Evolutionary conservation across 1,284 basidiomycete genomes (phyloP).

Genomic region (Trichosporon faecale): DNA sequence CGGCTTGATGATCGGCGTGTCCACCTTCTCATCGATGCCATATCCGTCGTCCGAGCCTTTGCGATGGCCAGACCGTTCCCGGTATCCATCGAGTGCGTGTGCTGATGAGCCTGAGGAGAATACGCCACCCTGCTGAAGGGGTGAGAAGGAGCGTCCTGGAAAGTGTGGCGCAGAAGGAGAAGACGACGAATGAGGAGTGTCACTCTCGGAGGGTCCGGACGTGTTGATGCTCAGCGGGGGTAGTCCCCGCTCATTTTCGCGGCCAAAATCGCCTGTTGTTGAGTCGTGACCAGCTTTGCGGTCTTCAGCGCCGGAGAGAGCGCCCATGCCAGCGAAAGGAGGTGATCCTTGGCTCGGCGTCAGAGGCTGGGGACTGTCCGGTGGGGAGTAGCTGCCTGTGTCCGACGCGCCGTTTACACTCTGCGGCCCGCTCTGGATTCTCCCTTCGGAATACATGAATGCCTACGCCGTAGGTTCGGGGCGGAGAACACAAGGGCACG

Average conservation of each 20-base stretch:
- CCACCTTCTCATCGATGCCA: neutral
- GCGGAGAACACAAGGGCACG: neutral
- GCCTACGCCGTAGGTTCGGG: neutral
- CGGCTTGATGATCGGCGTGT: neutral
- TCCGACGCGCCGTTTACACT: slow-evolving; percentile 9
- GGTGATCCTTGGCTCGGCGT: neutral
- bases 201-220: neutral
- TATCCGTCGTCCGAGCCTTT: slow-evolving; percentile 1
- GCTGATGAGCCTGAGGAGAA: slow-evolving; percentile 4
- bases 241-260: neutral
- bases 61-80: neutral
- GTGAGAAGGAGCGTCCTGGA: neutral
- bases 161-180: neutral
- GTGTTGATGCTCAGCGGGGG: neutral
- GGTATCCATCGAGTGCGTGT: neutral
- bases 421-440: slow-evolving; percentile 3
- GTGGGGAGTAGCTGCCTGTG: slow-evolving; percentile 1
- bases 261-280: neutral
- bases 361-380: slow-evolving; percentile 1
- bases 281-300: neutral
- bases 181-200: neutral
- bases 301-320: neutral
- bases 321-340: neutral
- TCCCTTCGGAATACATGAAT: neutral
- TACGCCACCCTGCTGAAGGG: neutral